These are phyloP conservation scores for Gnaphalium uliginosum DNA, from an alignment of 129 eudicot genomes.

Conservation along the genomic window DNA sequence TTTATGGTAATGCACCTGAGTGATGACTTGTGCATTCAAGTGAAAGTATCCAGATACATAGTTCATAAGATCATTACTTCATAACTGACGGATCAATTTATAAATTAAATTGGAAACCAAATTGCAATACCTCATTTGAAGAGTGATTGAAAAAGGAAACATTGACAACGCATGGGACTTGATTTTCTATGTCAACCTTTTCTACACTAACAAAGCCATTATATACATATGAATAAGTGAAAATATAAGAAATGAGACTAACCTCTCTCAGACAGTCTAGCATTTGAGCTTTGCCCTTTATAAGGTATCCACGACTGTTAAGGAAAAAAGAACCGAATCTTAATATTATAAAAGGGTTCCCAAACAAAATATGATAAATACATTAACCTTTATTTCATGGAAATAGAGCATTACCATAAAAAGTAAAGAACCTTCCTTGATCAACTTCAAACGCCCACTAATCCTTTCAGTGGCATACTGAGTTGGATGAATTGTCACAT, in stretches of 20 bases:
- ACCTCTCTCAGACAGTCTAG: constrained; percentile 86
- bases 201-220: too few relatives aligned
- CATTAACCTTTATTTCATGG: neutral
- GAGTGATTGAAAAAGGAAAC: too few relatives aligned
- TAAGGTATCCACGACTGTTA: constrained; percentile 94
- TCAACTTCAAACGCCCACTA: constrained; percentile 79
- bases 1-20: constrained; percentile 1
- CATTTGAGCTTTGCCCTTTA: constrained; percentile 78
- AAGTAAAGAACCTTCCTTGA: constrained; percentile 64
- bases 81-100: too few relatives aligned
- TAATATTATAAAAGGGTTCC: constrained; percentile 10
- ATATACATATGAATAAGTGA: too few relatives aligned
- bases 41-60: neutral
- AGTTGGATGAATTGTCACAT: constrained; percentile 87
- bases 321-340: constrained; percentile 16
- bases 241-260: neutral
- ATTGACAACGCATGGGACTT: too few relatives aligned
- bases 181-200: too few relatives aligned
- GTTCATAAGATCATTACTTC: constrained; percentile 7
- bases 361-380: neutral
- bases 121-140: neutral
- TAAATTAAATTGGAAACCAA: too few relatives aligned
- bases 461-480: constrained; percentile 77
- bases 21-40: constrained; percentile 9
- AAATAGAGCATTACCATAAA: constrained; percentile 51